Evolutionary conservation across 768 basidiomycete genomes (phyloP).

Genomic region (Psilocybe tampanensis): DNA sequence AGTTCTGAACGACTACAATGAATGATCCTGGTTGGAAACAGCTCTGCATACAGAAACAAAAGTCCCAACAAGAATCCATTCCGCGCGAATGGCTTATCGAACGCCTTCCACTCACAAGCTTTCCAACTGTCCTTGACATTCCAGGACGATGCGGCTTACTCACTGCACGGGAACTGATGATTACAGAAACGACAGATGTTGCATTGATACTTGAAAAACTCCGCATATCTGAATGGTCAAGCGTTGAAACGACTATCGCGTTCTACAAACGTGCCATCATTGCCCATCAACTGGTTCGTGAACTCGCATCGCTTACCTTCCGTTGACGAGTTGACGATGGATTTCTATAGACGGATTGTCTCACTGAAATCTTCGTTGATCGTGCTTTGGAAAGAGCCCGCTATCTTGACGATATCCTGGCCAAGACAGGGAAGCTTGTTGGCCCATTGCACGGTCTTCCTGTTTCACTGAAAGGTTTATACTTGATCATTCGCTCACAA

Average conservation of each 20-base stretch:
- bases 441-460: slow-evolving; percentile 70
- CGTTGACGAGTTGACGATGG: not conserved
- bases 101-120: slow-evolving; percentile 30
- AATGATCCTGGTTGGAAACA: slow-evolving; percentile 44
- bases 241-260: slow-evolving; percentile 68
- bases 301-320: not conserved
- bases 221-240: slow-evolving; percentile 54
- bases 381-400: slow-evolving; percentile 63
- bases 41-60: slow-evolving; percentile 54
- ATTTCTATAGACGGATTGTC: slow-evolving; percentile 63
- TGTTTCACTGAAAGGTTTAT: slow-evolving; percentile 12
- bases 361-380: slow-evolving; percentile 87
- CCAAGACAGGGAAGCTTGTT: slow-evolving; percentile 59
- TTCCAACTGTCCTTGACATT: slow-evolving; percentile 53
- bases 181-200: slow-evolving; percentile 43
- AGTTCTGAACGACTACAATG: not conserved
- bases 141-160: slow-evolving; percentile 62
- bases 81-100: slow-evolving; percentile 68
- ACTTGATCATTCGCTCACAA: not conserved
- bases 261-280: slow-evolving; percentile 79
- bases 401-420: slow-evolving; percentile 64
- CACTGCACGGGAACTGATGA: slow-evolving; percentile 48
- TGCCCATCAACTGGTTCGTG: slow-evolving; percentile 77
- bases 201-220: slow-evolving; percentile 54
- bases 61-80: slow-evolving; percentile 53